phyloP scores from a whole-genome alignment of 2,329 filamentous ascomycete species.

The Phaeoacremonium minimum region DNA sequence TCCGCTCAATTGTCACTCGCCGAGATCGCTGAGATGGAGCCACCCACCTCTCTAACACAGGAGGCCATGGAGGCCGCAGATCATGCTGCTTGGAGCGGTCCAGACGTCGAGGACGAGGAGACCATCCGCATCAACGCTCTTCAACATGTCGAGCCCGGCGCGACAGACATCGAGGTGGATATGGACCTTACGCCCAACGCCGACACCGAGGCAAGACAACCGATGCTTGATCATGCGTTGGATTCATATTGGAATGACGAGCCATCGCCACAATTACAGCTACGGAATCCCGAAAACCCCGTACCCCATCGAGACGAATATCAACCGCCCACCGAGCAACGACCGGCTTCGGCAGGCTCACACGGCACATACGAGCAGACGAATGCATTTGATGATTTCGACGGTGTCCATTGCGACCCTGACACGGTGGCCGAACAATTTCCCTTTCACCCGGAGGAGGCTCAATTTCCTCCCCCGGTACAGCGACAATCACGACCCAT shows the following conservation, averaged over 20 bases:
- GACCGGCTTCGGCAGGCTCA: constrained; percentile 49
- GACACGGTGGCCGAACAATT: constrained; percentile 25
- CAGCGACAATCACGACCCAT: constrained; percentile 13
- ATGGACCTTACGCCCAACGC: constrained; percentile 8
- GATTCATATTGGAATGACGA: constrained; percentile 9
- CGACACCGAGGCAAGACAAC: constrained; percentile 8
- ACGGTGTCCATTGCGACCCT: constrained; percentile 71
- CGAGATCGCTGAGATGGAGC: constrained; percentile 54
- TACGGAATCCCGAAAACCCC: constrained; percentile 5
- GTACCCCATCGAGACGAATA: constrained; percentile 8
- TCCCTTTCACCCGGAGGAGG: constrained; percentile 7
- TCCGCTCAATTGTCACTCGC: constrained; percentile 48
- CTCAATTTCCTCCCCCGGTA: constrained; percentile 11
- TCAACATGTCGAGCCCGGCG: constrained; percentile 27
- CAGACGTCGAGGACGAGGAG: constrained; percentile 29
- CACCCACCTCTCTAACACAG: constrained; percentile 40
- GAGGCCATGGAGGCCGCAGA: constrained; percentile 53
- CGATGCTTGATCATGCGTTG: constrained; percentile 10
- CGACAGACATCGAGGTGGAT: constrained; percentile 10
- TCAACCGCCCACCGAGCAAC: constrained; percentile 23
- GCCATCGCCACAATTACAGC: constrained; percentile 2
- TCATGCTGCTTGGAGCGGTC: constrained; percentile 24
- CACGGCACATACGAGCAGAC: constrained; percentile 62
- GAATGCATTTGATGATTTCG: constrained; percentile 73
- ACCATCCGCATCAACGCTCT: constrained; percentile 27